Percentiles rank a stretch among this genome's conserved stretches.
These are phyloP conservation scores for Cystofilobasidium macerans DNA, from an alignment of 768 basidiomycete species.

Conservation along the genomic window DNA sequence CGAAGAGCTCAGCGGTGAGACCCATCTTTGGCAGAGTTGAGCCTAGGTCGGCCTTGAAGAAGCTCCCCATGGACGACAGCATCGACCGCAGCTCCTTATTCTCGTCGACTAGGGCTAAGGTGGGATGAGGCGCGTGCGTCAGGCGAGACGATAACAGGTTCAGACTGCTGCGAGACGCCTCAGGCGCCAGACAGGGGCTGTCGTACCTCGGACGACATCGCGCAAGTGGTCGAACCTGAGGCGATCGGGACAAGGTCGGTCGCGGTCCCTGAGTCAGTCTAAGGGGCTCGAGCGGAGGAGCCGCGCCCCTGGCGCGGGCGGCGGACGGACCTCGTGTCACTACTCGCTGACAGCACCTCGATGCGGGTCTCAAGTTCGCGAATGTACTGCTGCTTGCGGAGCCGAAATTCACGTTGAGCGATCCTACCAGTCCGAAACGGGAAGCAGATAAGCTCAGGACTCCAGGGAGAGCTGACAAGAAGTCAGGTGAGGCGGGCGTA, in stretches of 20 bases:
- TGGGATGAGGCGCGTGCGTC: not conserved
- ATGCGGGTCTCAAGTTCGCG: slow-evolving; percentile 21
- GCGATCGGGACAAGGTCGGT: not conserved
- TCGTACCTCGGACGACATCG: slow-evolving; percentile 18
- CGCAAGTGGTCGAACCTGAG: slow-evolving; percentile 13
- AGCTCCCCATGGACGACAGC: slow-evolving; percentile 10
- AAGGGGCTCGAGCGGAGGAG: not conserved
- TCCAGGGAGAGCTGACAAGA: too few species aligned
- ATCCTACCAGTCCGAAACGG: not conserved
- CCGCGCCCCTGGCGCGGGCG: not conserved
- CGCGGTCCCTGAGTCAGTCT: not conserved
- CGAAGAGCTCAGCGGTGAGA: slow-evolving; percentile 15
- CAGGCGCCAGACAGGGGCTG: not conserved
- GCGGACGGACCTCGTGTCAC: slow-evolving; percentile 15
- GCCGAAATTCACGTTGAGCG: slow-evolving; percentile 9
- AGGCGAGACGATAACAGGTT: too few species aligned
- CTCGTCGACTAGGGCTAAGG: slow-evolving; percentile 16
- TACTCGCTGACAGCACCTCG: slow-evolving; percentile 17
- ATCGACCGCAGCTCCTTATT: slow-evolving; percentile 17
- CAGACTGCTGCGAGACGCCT: too few species aligned
- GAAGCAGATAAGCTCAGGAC: not conserved
- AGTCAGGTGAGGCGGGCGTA: not conserved
- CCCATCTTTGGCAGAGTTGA: slow-evolving; percentile 3
- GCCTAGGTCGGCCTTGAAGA: not conserved
- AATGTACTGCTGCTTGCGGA: slow-evolving; percentile 24